phyloP scores from a whole-genome alignment of 768 basidiomycete genomes.

The Mrakia blollopis region DNA sequence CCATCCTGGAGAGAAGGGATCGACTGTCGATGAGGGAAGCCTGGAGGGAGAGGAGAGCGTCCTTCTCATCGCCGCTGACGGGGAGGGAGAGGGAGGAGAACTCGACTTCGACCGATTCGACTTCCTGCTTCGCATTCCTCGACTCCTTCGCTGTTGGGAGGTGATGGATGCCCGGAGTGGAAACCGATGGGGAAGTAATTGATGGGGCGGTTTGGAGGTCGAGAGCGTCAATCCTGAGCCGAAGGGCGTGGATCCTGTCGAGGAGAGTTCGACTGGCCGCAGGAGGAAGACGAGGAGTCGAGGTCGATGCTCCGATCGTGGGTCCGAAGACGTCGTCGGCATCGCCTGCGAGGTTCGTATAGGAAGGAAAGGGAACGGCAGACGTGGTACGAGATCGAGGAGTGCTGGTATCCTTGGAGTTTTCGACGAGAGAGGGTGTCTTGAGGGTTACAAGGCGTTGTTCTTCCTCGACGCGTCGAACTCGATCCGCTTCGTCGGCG shows the following conservation, averaged over 20 bases:
- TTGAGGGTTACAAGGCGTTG: neutral
- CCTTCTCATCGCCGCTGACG: neutral
- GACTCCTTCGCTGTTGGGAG: neutral
- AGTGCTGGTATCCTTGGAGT: constrained; percentile 4
- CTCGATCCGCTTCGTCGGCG: neutral
- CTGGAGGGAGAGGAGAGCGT: neutral
- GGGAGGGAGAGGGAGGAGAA: neutral
- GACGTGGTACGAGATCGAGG: neutral
- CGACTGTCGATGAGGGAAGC: neutral
- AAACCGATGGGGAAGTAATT: neutral
- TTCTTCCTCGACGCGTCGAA: neutral
- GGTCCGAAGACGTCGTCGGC: constrained; percentile 15
- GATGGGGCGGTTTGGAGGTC: neutral
- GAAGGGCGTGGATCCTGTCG: neutral
- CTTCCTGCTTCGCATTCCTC: neutral
- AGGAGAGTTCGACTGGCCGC: neutral
- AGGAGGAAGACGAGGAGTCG: neutral
- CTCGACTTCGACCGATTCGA: neutral
- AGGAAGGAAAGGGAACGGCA: neutral
- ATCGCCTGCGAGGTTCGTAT: neutral
- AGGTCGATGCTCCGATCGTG: too few relatives aligned
- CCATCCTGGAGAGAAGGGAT: neutral
- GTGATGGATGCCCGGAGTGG: neutral
- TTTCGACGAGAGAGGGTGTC: neutral
- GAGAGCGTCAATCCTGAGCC: neutral